These are phyloP conservation scores for Scenedesmus sp. DNA, from an alignment of 163 green algal genomes.

Conservation along the genomic window DNA sequence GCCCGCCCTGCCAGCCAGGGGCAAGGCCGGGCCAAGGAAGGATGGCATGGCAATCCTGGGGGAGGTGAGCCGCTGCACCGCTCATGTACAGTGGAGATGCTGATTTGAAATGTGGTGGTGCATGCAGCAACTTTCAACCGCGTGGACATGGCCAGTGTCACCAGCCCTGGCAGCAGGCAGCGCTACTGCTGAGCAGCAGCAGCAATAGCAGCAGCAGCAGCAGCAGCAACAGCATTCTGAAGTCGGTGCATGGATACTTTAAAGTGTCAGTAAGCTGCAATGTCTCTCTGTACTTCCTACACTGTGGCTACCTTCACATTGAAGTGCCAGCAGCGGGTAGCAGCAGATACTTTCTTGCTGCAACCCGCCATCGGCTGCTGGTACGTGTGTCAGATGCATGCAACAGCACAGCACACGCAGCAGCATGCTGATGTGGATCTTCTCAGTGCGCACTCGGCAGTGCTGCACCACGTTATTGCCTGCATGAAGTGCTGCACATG, in stretches of 20 bases:
- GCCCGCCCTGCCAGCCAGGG: slow-evolving; percentile 9
- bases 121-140: too few relatives aligned
- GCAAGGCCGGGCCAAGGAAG: slow-evolving; percentile 5
- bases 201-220: neutral
- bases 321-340: too few relatives aligned
- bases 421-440: too few relatives aligned
- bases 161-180: too few relatives aligned
- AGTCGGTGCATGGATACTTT: neutral
- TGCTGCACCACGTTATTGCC: neutral
- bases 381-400: neutral
- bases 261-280: neutral
- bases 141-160: too few relatives aligned
- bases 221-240: neutral
- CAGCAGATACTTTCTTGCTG: neutral
- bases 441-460: neutral
- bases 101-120: too few relatives aligned
- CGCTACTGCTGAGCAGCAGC: neutral
- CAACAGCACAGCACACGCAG: neutral
- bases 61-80: slow-evolving; percentile 8
- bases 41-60: slow-evolving; percentile 39
- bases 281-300: too few relatives aligned
- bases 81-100: too few relatives aligned
- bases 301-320: too few relatives aligned
- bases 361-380: neutral
- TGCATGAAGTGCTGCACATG: neutral